phyloP scores from a whole-genome alignment of 805 yeast genomes.

The Blastobotrys muscicola region DNA sequence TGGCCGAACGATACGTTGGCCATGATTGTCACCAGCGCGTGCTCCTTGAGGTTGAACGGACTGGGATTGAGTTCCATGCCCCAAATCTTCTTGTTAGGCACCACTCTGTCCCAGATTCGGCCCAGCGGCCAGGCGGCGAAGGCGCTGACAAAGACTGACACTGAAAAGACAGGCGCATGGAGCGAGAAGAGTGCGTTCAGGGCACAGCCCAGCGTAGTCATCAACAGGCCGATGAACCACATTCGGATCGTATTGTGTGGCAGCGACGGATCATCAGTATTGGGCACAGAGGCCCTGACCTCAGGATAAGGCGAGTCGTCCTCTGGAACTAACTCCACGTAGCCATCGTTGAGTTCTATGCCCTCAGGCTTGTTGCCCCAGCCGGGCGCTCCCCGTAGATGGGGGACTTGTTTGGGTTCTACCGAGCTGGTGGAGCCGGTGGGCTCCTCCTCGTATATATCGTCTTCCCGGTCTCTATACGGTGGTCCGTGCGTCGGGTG shows the following conservation, averaged over 20 bases:
- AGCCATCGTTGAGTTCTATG: constrained; percentile 7
- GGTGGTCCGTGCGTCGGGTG: too few species aligned
- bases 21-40: constrained; percentile 46
- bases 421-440: too few species aligned
- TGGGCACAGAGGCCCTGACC: constrained; percentile 55
- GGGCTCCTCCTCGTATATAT: too few species aligned
- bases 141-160: constrained; percentile 47
- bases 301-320: constrained; percentile 52
- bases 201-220: constrained; percentile 50
- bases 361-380: too few species aligned
- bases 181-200: constrained; percentile 50
- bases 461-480: too few species aligned
- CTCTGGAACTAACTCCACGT: constrained; percentile 14
- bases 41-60: constrained; percentile 57
- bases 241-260: constrained; percentile 48
- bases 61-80: constrained; percentile 45
- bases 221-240: constrained; percentile 42
- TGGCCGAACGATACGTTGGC: constrained; percentile 35
- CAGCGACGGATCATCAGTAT: constrained; percentile 40
- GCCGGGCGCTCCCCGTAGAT: too few species aligned
- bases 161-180: constrained; percentile 45
- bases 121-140: constrained; percentile 62
- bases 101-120: constrained; percentile 33
- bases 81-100: constrained; percentile 27
- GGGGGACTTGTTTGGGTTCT: too few species aligned